Evolutionary conservation across 1,139 yeast genomes (phyloP), one percentile per base, ranked within the genome.

Genomic region (Saccharomyces hybrid): DNA sequence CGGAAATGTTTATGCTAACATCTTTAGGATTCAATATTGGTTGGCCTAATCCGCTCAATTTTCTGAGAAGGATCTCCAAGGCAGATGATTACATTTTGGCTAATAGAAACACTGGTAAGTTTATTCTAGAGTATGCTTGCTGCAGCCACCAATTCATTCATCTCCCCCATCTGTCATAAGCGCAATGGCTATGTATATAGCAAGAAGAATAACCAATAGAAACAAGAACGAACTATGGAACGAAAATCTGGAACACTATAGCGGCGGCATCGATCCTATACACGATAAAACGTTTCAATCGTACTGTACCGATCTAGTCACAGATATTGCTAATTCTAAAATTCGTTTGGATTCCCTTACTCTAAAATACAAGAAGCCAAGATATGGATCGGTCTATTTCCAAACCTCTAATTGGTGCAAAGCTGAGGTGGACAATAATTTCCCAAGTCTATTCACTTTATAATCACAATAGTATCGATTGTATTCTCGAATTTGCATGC

Each of bases 21-120:
- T 82, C 83, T 48, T 75, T 93, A 55, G 79, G 84, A 59, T 93
- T 87, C 71, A 86, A 89, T 67, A 78, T 93, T 67, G 85, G 89
- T 61, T 89, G 87, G 70, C 97, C 98, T 46, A 90, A 88, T 69
- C 98, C 98, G 53, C 85, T 93, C 86, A 90, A 90, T 72, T 93
- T 91, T 67, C 75, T 93, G 65, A 81, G 98, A 68, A 80, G 98
- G 68, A 87, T 90, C 53, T 88, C 97, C 50, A 90, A 89, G 70
- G 97, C 97, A 50, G 98, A 93, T 72, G 89, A 87, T 67, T 91
- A 90, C 71, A 96, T 91, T 71, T 86, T 87, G 55, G 88, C 85
- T 68, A 83, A 93, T 48, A 82, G 98, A 70, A 88, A 96, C 7
- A 78, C 89, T 61, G 97, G 96, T 47, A 93, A 93, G 71, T 90